These are phyloP conservation scores for Taiozyma sp. DNA, from an alignment of 1,139 yeast genomes.

Conservation along the genomic window DNA sequence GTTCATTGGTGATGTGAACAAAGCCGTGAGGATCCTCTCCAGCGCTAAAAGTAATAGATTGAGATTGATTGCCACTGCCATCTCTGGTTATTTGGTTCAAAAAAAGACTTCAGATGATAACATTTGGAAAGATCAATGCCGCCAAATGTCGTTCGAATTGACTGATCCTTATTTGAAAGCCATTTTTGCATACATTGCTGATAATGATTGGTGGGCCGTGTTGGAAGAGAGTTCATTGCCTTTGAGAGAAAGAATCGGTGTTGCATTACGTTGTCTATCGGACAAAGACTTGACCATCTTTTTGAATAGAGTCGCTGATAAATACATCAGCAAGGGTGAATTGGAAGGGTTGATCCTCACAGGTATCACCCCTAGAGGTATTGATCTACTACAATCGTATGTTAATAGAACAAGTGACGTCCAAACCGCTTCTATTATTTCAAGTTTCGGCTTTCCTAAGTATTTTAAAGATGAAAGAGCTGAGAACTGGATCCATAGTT, in stretches of 20 bases:
- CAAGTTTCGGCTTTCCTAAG: constrained; percentile 79
- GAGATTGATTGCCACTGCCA: constrained; percentile 85
- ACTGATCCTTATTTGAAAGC: constrained; percentile 90
- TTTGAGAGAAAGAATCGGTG: constrained; percentile 81
- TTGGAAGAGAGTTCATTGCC: constrained; percentile 88
- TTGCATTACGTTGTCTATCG: constrained; percentile 79
- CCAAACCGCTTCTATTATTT: constrained; percentile 84
- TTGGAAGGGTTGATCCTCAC: constrained; percentile 87
- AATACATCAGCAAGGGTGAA: constrained; percentile 75
- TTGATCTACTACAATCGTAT: constrained; percentile 78
- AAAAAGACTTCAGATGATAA: constrained; percentile 57
- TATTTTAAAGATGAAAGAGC: constrained; percentile 71
- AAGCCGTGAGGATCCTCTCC: constrained; percentile 71
- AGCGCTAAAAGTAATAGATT: constrained; percentile 42
- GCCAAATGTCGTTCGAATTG: constrained; percentile 79
- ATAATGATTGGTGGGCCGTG: constrained; percentile 96
- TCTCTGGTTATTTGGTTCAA: constrained; percentile 87
- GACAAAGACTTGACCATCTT: constrained; percentile 72
- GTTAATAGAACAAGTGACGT: constrained; percentile 89
- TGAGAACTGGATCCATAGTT: constrained; percentile 73
- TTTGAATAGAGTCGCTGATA: constrained; percentile 63
- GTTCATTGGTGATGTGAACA: constrained; percentile 81
- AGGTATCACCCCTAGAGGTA: constrained; percentile 82
- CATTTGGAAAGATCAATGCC: constrained; percentile 92
- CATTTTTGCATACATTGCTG: constrained; percentile 90